Base-by-base conservation (phyloP, 2,329 filamentous ascomycete genomes). In the Sporothrix protearum region DNA sequence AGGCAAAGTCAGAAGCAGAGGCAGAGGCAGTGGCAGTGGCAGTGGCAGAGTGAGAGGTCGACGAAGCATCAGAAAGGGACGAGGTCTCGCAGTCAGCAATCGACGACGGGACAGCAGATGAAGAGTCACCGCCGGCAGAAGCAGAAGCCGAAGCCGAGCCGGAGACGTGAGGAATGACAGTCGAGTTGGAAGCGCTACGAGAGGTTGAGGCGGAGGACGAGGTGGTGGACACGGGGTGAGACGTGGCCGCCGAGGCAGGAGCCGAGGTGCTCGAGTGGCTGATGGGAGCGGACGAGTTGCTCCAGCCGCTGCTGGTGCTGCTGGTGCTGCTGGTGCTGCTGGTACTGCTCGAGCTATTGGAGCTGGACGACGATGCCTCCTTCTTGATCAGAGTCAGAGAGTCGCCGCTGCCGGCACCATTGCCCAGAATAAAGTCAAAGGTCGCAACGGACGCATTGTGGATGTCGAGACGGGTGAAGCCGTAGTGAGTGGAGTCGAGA, bases 381-480 rank as follows among this genome's bases (percentile, higher is more conserved):
- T 64, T 71, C 72, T 76, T 76, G 61, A 72, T 73, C 39, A 75
- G 70, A 3, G 74, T 78, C 47, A 84, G 72, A 28, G 78, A 75
- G 74, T 84, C 83, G 5, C 81, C 80, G 64, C 80, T 75, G 14
- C 78, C 79, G 63, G 79, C 79, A 68, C 79, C 80, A 36, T 78
- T 77, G 39, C 84, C 84, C 8, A 79, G 78, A 70, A 86, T 79
- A 71, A 83, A 85, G 69, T 73, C 42, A 71, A 73, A 73, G 6
- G 71, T 74, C 28, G 73, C 53, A 2, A 70, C 72, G 14, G 72
- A 68, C 22, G 72, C 73, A 53, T 74, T 75, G 73, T 73, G 69
- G 25, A 84, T 77, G 2, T 79, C 82, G 68, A 85, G 73, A 77
- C 82, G 85, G 77, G 80, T 84, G 75, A 85, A 84, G 7, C 85